Evolutionary conservation across 2,329 filamentous ascomycete species (phyloP).

Genomic region (Helotiales sp.): DNA sequence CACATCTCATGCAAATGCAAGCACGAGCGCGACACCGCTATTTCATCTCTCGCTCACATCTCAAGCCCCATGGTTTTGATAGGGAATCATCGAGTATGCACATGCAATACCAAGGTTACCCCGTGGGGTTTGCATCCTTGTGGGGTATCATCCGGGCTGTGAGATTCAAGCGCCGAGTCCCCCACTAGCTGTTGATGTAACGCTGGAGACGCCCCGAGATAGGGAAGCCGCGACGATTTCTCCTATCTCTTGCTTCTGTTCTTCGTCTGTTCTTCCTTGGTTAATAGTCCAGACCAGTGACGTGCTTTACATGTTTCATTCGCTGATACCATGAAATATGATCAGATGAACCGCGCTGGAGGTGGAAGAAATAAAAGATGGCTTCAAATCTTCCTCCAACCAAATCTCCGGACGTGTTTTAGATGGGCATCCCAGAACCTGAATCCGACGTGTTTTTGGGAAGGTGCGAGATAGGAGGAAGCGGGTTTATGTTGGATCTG

Average conservation of each 20-base stretch:
- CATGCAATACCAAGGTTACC: too few relatives aligned
- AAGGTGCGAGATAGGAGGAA: background rate
- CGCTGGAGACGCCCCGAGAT: background rate
- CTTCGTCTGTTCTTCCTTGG: background rate
- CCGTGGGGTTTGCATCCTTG: too few relatives aligned
- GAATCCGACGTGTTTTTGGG: background rate
- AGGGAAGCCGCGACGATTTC: background rate
- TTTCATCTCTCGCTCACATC: too few relatives aligned
- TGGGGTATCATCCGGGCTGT: too few relatives aligned
- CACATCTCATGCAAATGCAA: too few relatives aligned
- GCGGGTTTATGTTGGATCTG: background rate
- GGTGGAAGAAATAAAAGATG: too few relatives aligned
- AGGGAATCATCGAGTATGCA: too few relatives aligned
- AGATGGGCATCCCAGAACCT: background rate
- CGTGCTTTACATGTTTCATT: background rate
- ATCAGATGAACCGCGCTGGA: background rate
- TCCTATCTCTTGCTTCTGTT: background rate
- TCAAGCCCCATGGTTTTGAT: too few relatives aligned
- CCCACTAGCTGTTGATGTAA: background rate
- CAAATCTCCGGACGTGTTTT: background rate
- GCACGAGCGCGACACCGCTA: too few relatives aligned
- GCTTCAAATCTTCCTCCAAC: background rate
- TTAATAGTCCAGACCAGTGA: background rate
- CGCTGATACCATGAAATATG: background rate
- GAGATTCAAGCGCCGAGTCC: too few relatives aligned